Evolutionary conservation across 139 green algal genomes (phyloP).

Genomic region (Auxenochlorella pyrenoidosa): DNA sequence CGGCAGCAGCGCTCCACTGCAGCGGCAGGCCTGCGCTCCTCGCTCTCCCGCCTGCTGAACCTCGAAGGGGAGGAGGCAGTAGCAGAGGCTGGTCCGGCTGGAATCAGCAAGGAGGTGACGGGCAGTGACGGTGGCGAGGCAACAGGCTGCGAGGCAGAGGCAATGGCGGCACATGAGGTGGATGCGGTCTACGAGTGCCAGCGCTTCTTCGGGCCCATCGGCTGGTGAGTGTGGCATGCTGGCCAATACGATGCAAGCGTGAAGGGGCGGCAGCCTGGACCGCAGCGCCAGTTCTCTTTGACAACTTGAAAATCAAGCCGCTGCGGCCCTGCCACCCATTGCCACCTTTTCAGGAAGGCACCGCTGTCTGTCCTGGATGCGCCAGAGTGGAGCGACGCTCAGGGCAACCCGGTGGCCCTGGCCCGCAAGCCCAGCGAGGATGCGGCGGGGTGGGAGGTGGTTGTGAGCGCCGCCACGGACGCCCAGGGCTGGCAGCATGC

Average conservation of each 20-base stretch:
- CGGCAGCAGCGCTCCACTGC: too few species aligned
- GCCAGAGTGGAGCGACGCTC: conserved; percentile 44
- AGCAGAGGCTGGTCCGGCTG: too few species aligned
- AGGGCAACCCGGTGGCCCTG: conserved; percentile 34
- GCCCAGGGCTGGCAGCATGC: conserved; percentile 60
- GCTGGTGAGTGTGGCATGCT: not conserved
- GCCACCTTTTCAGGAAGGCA: conserved; percentile 23
- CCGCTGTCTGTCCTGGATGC: conserved; percentile 52
- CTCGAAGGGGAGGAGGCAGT: too few species aligned
- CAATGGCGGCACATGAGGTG: not conserved
- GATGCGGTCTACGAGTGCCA: conserved; percentile 18
- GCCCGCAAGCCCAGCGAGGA: not conserved
- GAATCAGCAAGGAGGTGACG: too few species aligned
- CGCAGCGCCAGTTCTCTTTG: too few species aligned
- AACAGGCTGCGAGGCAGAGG: not conserved
- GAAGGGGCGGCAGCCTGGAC: too few species aligned
- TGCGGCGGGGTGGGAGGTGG: conserved; percentile 31
- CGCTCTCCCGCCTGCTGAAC: too few species aligned
- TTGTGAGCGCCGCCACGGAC: conserved; percentile 45
- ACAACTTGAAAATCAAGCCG: too few species aligned
- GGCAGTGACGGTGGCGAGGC: not conserved
- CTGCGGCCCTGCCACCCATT: not conserved
- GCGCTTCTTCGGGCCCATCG: not conserved
- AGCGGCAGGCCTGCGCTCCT: too few species aligned
- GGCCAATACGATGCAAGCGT: too few species aligned